These are phyloP conservation scores for Globisporangium emineosum DNA, from an alignment of 352 stramenopile species.

Conservation along the genomic window DNA sequence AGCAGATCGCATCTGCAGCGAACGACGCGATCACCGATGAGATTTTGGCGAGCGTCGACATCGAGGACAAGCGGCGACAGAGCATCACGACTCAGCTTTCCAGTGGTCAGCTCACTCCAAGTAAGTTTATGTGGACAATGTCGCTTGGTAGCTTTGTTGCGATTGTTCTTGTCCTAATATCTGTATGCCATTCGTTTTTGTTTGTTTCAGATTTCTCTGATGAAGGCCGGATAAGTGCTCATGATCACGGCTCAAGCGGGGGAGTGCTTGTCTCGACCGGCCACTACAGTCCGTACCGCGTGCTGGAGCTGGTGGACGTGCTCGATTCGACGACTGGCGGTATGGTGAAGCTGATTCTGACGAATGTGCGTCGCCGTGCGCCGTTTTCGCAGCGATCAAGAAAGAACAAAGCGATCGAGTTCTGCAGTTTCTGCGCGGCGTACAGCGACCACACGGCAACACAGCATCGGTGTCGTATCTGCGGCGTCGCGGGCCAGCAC, in stretches of 20 bases:
- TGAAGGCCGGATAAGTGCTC: background rate
- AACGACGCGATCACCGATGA: constrained; percentile 77
- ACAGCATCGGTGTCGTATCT: constrained; percentile 68
- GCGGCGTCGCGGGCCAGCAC: constrained; percentile 49
- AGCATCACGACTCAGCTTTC: constrained; percentile 21
- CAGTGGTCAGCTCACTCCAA: constrained; percentile 6
- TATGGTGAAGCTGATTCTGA: constrained; percentile 72
- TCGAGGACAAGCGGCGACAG: constrained; percentile 45
- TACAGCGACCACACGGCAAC: constrained; percentile 62
- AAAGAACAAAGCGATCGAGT: constrained; percentile 42
- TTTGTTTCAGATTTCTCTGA: constrained; percentile 9
- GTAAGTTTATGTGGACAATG: background rate
- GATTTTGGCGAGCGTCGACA: constrained; percentile 60
- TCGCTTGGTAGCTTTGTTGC: background rate
- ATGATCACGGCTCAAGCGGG: background rate
- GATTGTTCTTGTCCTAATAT: background rate
- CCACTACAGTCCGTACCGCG: constrained; percentile 52
- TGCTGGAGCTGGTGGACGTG: constrained; percentile 73
- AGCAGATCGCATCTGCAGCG: constrained; percentile 64
- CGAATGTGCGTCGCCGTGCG: constrained; percentile 53
- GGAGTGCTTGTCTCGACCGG: constrained; percentile 9
- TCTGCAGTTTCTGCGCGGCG: constrained; percentile 67
- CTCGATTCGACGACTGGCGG: constrained; percentile 72
- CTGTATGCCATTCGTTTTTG: background rate
- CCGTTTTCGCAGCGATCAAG: constrained; percentile 34